Evolutionary conservation across 805 yeast genomes (phyloP).

Genomic region (Metschnikowia bowlesiae): DNA sequence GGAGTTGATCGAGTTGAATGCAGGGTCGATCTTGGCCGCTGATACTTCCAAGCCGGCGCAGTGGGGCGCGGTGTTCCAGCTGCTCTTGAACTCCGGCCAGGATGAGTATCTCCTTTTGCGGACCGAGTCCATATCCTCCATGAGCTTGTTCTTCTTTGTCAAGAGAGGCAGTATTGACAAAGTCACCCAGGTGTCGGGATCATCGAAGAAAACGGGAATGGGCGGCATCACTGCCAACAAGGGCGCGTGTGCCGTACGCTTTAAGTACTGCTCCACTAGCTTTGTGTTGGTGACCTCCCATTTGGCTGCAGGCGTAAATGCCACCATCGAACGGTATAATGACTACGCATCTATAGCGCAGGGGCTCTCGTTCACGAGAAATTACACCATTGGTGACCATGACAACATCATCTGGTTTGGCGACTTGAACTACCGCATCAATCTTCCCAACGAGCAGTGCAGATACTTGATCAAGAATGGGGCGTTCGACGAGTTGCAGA

Average conservation of each 20-base stretch:
- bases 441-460: conserved; percentile 68
- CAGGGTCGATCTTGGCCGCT: conserved; percentile 83
- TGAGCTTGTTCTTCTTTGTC: conserved; percentile 61
- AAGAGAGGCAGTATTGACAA: conserved; percentile 34
- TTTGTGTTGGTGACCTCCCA: conserved; percentile 88
- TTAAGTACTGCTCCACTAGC: conserved; percentile 68
- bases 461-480: conserved; percentile 47
- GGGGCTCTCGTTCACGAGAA: conserved; percentile 76
- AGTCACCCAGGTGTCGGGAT: conserved; percentile 86
- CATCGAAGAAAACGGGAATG: conserved; percentile 89
- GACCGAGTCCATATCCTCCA: conserved; percentile 72
- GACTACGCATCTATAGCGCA: conserved; percentile 74
- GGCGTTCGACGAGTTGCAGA: conserved; percentile 49
- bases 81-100: conserved; percentile 50
- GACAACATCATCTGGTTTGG: conserved; percentile 93
- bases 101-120: conserved; percentile 57
- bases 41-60: conserved; percentile 72
- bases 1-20: conserved; percentile 89
- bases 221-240: conserved; percentile 98
- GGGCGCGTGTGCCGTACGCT: conserved; percentile 92
- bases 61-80: conserved; percentile 71
- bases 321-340: conserved; percentile 77
- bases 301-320: conserved; percentile 86
- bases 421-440: conserved; percentile 83
- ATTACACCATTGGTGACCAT: conserved; percentile 72